Evolutionary conservation across 306 rosid genomes (phyloP), one percentile per base, ranked within the genome.

Genomic region (Aeschynomene evenia): DNA sequence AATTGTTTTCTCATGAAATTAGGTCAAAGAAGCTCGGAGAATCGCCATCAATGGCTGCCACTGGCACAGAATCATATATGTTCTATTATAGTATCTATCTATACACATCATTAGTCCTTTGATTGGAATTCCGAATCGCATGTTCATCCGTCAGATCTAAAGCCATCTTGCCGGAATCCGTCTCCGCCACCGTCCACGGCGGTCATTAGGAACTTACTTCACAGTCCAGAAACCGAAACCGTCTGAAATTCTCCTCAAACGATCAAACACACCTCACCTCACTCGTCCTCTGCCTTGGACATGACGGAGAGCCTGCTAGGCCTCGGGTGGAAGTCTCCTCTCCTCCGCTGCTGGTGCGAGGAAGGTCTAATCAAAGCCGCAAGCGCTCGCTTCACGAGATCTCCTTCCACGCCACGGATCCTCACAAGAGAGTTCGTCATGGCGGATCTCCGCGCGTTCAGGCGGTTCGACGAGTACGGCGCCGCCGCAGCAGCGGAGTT

Each of bases 401-500:
- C 97, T 14, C 98, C 98, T 50, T 94, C 98, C 0, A 94, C 98
- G 45, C 97, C 95, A 10, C 99, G 89, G 55, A 94, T 94, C 23
- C 98, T 72, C 29, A 94, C 98, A 1, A 94, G 78, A 20, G 98
- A 94, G 80, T 94, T 94, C 55, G 98, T 94, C 98, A 94, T 93
- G 31, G 98, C 98, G 15, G 98, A 93, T 68, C 98, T 83, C 1
- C 98, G 94, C 5, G 97, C 97, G 83, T 91, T 90, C 63, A 94
- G 87, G 1, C 96, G 77, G 78, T 84, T 85, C 22, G 88, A 85
- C 18, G 96, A 75, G 85, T 83, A 93, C 63, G 91, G 89, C 37
- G 79, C 76, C 12, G 68, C 23, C 15, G 80, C 2, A 4, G 88
- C 64, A 18, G 45, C 85, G 10, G 88, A 56, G 39, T 75, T 52